Evolutionary conservation across 805 yeast genomes (phyloP), one percentile per base, ranked within the genome.

Genomic region (Nematodospora valgi): DNA sequence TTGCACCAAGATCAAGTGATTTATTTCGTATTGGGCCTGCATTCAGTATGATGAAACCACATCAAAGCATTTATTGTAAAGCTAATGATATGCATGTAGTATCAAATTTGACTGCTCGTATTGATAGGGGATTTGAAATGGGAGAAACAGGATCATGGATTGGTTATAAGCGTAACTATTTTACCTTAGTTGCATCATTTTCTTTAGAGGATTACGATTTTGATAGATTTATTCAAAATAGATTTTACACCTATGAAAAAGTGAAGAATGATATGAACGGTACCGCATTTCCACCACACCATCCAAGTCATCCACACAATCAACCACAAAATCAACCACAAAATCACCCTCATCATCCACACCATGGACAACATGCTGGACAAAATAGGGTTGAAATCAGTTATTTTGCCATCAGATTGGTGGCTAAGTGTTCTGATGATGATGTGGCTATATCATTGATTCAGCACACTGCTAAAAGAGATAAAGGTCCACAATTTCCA

Each of bases 381-480:
- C 29, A 38, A 21, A 30, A 41, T 7, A 32, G 33, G 9, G 48
- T 47, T 5, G 51, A 49, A 14, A 32, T 32, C 21, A 70, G 71
- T 45, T 72, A 68, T 48, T 80, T 80, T 56, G 80, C 78, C 0
- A 55, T 81, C 8, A 54, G 73, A 23, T 60, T 82, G 27, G 64
- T 63, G 5, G 71, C 85, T 1, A 70, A 59, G 43, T 74, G 78
- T 42, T 66, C 65, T 27, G 83, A 78, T 27, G 78, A 74, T 32
- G 64, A 59, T 17, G 51, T 62, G 0, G 59, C 59, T 11, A 72
- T 78, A 6, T 60, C 54, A 12, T 58, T 81, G 34, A 70, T 82
- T n/a, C 87, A 82, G 46, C 87, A 80, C 47, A 82, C 88, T 0
- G 82, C 89, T 1, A 82, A 82, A 52, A 62, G 91, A 42, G 88